These are phyloP conservation scores for Haplosporangium sp. DNA, from an alignment of 371 early-diverging fungal species.

Conservation along the genomic window DNA sequence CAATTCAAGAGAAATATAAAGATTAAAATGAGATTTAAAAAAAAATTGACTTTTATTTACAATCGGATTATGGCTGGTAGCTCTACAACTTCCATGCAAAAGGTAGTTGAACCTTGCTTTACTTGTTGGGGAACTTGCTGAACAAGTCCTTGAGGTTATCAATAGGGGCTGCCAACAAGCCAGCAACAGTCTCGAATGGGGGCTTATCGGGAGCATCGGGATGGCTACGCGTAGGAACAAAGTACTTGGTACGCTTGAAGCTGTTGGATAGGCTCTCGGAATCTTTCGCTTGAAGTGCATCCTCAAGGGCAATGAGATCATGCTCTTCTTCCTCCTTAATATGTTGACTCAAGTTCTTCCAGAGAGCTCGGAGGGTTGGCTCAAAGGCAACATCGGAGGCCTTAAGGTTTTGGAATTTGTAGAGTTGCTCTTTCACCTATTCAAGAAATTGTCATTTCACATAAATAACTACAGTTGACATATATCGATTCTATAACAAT, in stretches of 20 bases:
- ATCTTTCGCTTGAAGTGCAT: background rate
- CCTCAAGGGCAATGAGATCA: slow-evolving; percentile 22
- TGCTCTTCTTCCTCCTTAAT: slow-evolving; percentile 37
- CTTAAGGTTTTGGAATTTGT: slow-evolving; percentile 24
- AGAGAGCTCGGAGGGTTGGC: slow-evolving; percentile 10
- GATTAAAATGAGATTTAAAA: too few species aligned
- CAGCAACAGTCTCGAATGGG: slow-evolving; percentile 38
- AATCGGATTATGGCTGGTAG: too few species aligned
- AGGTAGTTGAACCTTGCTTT: too few species aligned
- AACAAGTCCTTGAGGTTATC: slow-evolving; percentile 13
- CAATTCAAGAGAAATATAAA: too few species aligned
- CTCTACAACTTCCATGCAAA: too few species aligned
- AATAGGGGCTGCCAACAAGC: slow-evolving; percentile 27
- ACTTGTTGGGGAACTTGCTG: too few species aligned
- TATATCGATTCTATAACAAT: background rate
- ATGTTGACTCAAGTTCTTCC: slow-evolving; percentile 25
- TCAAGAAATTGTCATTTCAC: background rate
- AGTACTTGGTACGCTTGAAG: slow-evolving; percentile 33
- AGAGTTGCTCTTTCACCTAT: slow-evolving; percentile 32
- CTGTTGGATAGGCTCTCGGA: slow-evolving; percentile 10
- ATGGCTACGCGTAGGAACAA: slow-evolving; percentile 37
- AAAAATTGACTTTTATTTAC: too few species aligned
- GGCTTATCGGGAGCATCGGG: slow-evolving; percentile 36
- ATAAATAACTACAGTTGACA: too few species aligned
- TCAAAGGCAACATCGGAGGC: slow-evolving; percentile 17